A percentile compares a stretch with the other conserved stretches of the same genome.
Conservation (phyloP, 306 rosid species). For the Hippophae tibetana region DNA sequence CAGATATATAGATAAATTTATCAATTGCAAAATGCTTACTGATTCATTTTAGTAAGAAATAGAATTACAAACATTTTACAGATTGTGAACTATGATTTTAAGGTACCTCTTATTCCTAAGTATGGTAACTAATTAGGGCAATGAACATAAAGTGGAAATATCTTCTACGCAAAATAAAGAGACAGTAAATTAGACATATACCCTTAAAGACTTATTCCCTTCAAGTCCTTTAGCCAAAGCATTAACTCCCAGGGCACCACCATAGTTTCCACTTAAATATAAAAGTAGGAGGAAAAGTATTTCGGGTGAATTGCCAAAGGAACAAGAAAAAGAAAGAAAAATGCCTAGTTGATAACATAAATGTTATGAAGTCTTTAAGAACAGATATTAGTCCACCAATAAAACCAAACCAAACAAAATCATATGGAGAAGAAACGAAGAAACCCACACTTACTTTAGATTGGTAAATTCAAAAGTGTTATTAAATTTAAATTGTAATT, state of each 20-base stretch:
- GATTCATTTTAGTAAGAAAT: too few relatives aligned
- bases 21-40: neutral
- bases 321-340: conserved; percentile 17
- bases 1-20: neutral
- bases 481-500: too few relatives aligned
- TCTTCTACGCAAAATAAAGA: conserved; percentile 6
- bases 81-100: too few relatives aligned
- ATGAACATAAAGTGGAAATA: conserved; percentile 3
- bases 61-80: too few relatives aligned
- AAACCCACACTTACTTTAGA: conserved; percentile 58
- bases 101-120: neutral
- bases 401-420: conserved; percentile 1
- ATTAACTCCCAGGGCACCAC: conserved; percentile 96
- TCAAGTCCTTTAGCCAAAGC: conserved; percentile 91
- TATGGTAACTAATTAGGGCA: neutral
- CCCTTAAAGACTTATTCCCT: conserved; percentile 87
- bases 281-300: neutral
- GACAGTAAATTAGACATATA: conserved; percentile 25
- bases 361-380: conserved; percentile 13
- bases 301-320: conserved; percentile 16
- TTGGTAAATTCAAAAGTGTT: too few relatives aligned
- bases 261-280: conserved; percentile 84
- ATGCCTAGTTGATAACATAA: conserved; percentile 11
- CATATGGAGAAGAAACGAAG: neutral
- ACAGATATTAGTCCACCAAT: conserved; percentile 2